Evolutionary conservation across 2,329 filamentous ascomycete species (phyloP).

Genomic region (Epichloe scottii): DNA sequence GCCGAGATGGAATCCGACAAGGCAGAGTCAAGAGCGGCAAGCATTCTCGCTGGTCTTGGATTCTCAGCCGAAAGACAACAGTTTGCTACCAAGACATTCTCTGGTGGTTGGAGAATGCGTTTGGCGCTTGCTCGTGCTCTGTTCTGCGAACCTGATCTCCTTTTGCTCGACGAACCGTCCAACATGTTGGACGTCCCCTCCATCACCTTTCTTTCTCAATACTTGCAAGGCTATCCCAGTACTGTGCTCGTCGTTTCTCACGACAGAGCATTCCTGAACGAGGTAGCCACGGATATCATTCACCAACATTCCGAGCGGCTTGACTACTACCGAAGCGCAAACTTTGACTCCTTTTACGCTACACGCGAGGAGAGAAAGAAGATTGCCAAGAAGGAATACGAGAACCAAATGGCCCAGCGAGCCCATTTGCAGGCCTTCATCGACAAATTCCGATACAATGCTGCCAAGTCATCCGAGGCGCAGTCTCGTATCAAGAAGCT

Average conservation of each 20-base stretch:
- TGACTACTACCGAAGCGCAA: conserved; percentile 96
- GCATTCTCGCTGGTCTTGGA: conserved; percentile 89
- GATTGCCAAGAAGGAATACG: conserved; percentile 92
- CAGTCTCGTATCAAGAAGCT: conserved; percentile 99
- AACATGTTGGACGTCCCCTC: conserved; percentile 99
- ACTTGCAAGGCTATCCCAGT: conserved; percentile 86
- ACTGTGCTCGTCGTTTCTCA: conserved; percentile 94
- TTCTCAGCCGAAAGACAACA: conserved; percentile 92
- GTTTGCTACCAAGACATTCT: conserved; percentile 92
- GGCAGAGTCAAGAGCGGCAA: conserved; percentile 87
- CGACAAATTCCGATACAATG: conserved; percentile 99
- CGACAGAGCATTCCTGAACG: conserved; percentile 97
- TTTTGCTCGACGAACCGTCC: conserved; percentile 96
- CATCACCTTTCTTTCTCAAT: conserved; percentile 93
- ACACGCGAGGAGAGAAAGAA: conserved; percentile 96
- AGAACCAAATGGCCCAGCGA: conserved; percentile 91
- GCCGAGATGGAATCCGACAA: conserved; percentile 99
- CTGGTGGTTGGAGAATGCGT: conserved; percentile 99
- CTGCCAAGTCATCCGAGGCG: conserved; percentile 94
- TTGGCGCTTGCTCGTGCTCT: conserved; percentile 85
- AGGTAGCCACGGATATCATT: conserved; percentile 97
- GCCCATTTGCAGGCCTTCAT: conserved; percentile 96
- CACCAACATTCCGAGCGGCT: conserved; percentile 95
- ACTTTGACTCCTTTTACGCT: conserved; percentile 95
- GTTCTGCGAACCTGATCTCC: conserved; percentile 92